A percentile compares a stretch with the other conserved stretches of the same genome.
phyloP scores from a whole-genome alignment of 2,329 filamentous ascomycete genomes.

The Colletotrichum phormii region DNA sequence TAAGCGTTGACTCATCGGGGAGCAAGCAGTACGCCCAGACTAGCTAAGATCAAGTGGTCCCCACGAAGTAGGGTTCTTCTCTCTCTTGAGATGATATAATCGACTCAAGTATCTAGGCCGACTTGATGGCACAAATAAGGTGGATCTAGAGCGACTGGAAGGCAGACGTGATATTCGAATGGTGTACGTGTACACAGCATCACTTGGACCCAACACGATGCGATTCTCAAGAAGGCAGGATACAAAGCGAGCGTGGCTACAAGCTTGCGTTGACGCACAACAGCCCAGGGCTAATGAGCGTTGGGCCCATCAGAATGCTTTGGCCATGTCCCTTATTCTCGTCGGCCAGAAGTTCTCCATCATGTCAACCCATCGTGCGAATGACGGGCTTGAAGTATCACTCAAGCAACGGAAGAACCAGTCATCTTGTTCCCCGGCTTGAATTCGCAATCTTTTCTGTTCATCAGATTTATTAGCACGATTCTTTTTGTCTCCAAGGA shows the following conservation, averaged over 20 bases:
- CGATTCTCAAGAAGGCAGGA: neutral
- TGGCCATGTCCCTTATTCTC: neutral
- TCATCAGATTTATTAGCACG: neutral
- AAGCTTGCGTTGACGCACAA: neutral
- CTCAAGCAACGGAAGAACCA: neutral
- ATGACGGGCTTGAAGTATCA: neutral
- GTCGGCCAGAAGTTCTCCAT: neutral
- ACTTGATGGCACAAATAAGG: no score
- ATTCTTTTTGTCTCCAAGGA: neutral
- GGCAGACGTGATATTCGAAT: no score
- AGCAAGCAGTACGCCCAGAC: no score
- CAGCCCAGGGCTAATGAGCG: neutral
- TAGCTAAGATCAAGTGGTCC: no score
- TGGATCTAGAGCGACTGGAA: no score
- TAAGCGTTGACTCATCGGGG: no score
- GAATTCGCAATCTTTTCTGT: neutral
- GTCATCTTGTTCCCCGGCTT: neutral
- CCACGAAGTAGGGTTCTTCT: no score
- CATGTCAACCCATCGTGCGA: neutral
- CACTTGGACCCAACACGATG: neutral
- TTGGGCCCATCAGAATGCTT: neutral
- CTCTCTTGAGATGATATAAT: no score
- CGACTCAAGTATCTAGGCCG: no score
- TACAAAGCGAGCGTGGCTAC: neutral
- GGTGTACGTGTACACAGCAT: no score